Evolutionary conservation across 108 stramenopile species (phyloP), one percentile per base, ranked within the genome.

Genomic region (Nitzschia inconspicua): DNA sequence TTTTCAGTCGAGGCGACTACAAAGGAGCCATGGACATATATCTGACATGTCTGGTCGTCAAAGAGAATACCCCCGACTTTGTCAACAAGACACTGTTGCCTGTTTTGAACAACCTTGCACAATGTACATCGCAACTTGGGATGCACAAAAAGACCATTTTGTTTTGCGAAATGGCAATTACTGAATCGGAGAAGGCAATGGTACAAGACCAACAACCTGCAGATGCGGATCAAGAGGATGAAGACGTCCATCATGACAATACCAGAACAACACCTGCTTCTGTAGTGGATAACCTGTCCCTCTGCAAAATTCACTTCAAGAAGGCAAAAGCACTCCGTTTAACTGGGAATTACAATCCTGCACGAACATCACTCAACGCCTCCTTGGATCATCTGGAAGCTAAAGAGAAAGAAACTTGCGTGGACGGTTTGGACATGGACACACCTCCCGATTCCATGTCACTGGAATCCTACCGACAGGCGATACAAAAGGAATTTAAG

Each of bases 1-100:
- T 86, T 13, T 90, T 82, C 66, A 47, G 58, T 2, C 20, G 47
- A 2, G 71, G 79, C 14, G 74, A 87, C 1, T 94, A 85, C 46
- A 57, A 46, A 47, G 77, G 78, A 11, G 93, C 93, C 14, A 91
- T 94, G 79, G 89, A 94, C 56, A 75, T 91, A 11, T 94, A 94
- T 60, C 73, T 91, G 61, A 91, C 93, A 5, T 88, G 86, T 63
- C 61, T 94, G 24, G 85, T 93, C 16, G 85, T 83, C 31, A 82
- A 56, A 19, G 58, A 63, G 11, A 44, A 63, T 16, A 68, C 36
- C 4, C 9, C 16, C 9, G 47, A 47, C 16, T 74, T 70, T 61
- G n/a, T 74, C 28, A 42, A 26, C 11, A 22, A 63, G 23, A 86
- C 90, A 22, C 53, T 82, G 47, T 65, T 89, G 1, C 86, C 89